A percentile compares a stretch with the other conserved stretches of the same genome.
Conservation (phyloP, 768 basidiomycete genomes). For the Termitomyces sp. region DNA sequence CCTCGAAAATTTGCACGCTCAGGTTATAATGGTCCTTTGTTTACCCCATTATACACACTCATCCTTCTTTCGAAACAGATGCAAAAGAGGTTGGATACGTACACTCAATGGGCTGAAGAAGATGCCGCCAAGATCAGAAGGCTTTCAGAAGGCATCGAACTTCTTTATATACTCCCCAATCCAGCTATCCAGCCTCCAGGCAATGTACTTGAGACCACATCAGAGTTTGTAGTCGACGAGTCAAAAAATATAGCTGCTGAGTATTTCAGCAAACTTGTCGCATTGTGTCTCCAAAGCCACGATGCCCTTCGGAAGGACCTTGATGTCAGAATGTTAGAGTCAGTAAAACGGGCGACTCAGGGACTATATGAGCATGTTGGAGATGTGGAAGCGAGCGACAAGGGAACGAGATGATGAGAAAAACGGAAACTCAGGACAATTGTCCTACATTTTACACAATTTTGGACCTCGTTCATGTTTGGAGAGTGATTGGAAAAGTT, state of each 20-base stretch:
- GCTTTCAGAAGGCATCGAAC: neutral
- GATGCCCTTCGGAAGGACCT: neutral
- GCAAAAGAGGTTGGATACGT: neutral
- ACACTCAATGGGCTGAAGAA: neutral
- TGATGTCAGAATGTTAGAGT: neutral
- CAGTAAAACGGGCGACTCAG: neutral
- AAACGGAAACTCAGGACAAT: neutral
- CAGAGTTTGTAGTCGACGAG: neutral
- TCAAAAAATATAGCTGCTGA: neutral
- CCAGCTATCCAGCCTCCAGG: neutral
- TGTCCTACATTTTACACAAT: neutral
- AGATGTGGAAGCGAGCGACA: neutral
- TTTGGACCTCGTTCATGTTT: neutral
- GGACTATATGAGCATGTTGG: neutral
- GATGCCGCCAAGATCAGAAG: neutral
- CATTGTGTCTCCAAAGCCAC: neutral
- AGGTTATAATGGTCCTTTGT: neutral
- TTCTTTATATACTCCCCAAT: conserved; percentile 1
- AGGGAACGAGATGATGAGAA: neutral
- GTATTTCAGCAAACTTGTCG: neutral
- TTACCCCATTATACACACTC: no score
- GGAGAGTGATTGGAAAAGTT: no score
- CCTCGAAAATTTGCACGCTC: neutral
- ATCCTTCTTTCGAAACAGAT: neutral
- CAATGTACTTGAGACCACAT: neutral